Evolutionary conservation across 2,329 filamentous ascomycete species (phyloP), one percentile per base, ranked within the genome.

Genomic region (Apiospora saccharicola): DNA sequence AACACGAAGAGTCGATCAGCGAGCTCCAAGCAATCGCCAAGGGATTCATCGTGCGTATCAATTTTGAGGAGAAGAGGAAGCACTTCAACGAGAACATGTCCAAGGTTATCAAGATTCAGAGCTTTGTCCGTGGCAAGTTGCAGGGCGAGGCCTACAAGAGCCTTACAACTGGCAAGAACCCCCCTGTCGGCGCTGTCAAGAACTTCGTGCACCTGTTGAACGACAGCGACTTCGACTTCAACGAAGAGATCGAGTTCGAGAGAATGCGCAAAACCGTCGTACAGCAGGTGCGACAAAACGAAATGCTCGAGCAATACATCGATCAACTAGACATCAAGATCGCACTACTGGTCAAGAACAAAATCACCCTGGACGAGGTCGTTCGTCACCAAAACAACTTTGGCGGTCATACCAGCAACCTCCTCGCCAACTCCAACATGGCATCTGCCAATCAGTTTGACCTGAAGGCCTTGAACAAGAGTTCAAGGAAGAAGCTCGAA

Each of bases 271-370:
- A 98, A 86, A 97, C 94, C 4, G 96, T 99, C 22, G 95, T 99
- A 8, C 95, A 98, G 80, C 95, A 98, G 80, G 96, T 99, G 13
- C 92, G 96, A 68, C 95, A 98, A 78, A 99, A 99, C 79, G 96
- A 99, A 83, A 92, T 97, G 86, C 90, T 97, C 51, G 96, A 99
- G 83, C 95, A 98, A 81, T 99, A 99, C 80, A 98, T 99, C 76
- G 95, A 98, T 78, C 96, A 99, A 81, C 89, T 99, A 47, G 97
- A 99, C 80, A 98, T 99, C 86, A 99, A 99, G 85, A 99, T 99
- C 81, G 96, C 96, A 0, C 89, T 99, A 3, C 88, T 99, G 24
- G 96, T 99, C 78, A 98, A 98, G 88, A 99, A 99, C 89, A 99
- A 99, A 83, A 99, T 99, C 79, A 98, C 96, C 0, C 88, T 99